These are phyloP conservation scores for Drechslerella dactyloides DNA, from an alignment of 2,329 filamentous ascomycete genomes.

Conservation along the genomic window DNA sequence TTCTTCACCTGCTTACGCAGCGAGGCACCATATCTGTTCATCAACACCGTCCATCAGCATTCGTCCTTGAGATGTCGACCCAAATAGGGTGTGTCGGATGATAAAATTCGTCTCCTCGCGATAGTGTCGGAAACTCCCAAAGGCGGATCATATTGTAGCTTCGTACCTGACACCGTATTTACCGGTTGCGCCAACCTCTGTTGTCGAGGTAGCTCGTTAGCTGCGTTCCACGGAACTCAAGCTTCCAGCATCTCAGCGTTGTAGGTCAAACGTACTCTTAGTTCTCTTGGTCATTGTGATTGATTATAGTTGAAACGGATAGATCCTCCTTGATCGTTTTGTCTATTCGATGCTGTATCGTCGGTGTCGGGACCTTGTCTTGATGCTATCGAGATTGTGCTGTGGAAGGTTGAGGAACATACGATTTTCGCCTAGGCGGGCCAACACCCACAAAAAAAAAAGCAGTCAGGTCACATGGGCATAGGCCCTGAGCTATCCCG, in stretches of 20 bases:
- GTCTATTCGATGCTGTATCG: constrained; percentile 6
- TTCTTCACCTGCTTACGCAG: constrained; percentile 99
- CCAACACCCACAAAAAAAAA: constrained; percentile 41
- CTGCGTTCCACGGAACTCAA: constrained; percentile 20
- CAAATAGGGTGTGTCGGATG: background rate
- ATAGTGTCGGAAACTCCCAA: constrained; percentile 35
- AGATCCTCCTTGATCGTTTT: constrained; percentile 53
- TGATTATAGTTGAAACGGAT: constrained; percentile 54
- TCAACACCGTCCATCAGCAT: constrained; percentile 40
- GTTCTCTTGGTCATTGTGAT: constrained; percentile 93
- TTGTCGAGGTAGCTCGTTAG: constrained; percentile 56
- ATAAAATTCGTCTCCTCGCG: constrained; percentile 27
- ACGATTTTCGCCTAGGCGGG: constrained; percentile 48
- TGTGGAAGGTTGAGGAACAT: constrained; percentile 35
- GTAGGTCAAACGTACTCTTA: constrained; percentile 65
- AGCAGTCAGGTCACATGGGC: constrained; percentile 49
- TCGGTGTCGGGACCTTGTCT: constrained; percentile 18
- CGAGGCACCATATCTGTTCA: constrained; percentile 89
- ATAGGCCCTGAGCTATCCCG: constrained; percentile 26
- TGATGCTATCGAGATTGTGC: constrained; percentile 38
- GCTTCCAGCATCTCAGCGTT: constrained; percentile 11
- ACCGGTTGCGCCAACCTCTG: constrained; percentile 94
- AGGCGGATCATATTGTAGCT: constrained; percentile 54
- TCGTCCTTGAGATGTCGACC: constrained; percentile 13
- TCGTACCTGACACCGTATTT: constrained; percentile 96